Conservation (phyloP, 177 flowering plant genomes). For the Vitis hybrid region DNA sequence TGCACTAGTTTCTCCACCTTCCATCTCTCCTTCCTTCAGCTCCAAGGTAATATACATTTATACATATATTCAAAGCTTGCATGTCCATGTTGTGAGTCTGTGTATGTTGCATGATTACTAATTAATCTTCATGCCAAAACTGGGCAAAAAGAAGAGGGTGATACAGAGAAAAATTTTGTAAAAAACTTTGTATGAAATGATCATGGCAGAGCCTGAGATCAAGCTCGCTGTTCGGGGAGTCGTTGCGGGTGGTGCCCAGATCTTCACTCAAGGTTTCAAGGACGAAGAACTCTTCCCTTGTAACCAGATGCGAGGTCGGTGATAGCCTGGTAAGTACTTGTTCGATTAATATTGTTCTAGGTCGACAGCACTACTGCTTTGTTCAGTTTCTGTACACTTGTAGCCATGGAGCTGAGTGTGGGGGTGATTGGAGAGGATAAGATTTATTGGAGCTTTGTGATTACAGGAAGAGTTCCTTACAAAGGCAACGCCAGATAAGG, state of each 20-base stretch:
- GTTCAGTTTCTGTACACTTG: too few species aligned
- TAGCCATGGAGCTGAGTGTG: too few species aligned
- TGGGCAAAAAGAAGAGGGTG: too few species aligned
- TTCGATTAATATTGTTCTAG: neutral
- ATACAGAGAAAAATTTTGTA: too few species aligned
- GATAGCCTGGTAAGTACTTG: constrained; percentile 74
- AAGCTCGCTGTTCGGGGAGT: constrained; percentile 74
- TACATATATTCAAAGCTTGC: neutral
- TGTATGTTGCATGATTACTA: too few species aligned
- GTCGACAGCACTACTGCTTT: too few species aligned
- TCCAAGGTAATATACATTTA: constrained; percentile 41
- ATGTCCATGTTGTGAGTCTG: too few species aligned
- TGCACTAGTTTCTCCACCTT: constrained; percentile 44
- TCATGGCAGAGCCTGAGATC: constrained; percentile 59
- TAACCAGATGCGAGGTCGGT: constrained; percentile 78
- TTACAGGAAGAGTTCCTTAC: constrained; percentile 83
- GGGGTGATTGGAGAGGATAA: too few species aligned
- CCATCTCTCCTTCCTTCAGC: constrained; percentile 46
- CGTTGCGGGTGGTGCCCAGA: constrained; percentile 46
- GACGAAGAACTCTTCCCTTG: constrained; percentile 40
- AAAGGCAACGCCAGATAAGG: constrained; percentile 87
- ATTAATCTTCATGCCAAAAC: too few species aligned
- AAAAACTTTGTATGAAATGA: constrained; percentile 1
- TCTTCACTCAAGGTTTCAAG: constrained; percentile 49
- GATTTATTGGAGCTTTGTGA: constrained; percentile 1